A percentile compares a stretch with the other conserved stretches of the same genome.
Evolutionary conservation across 139 green algal species (phyloP).

Genomic region (Microglena sp.): DNA sequence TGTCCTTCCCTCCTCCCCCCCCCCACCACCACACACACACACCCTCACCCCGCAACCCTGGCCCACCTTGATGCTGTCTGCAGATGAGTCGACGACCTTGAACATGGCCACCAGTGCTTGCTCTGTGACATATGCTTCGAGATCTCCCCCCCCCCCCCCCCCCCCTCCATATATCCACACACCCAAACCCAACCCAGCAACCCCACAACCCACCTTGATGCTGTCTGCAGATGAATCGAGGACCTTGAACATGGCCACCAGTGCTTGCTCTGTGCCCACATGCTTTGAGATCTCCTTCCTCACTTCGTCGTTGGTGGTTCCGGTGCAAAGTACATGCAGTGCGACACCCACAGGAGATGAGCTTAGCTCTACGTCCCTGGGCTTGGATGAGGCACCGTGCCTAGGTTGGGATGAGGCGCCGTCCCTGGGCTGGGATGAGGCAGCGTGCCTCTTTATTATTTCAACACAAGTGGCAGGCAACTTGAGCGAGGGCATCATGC

Average conservation of each 20-base stretch:
- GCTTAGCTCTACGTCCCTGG: no score
- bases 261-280: neutral
- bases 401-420: no score
- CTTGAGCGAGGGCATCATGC: constrained; percentile 12
- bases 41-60: no score
- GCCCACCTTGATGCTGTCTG: no score
- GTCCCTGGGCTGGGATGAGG: neutral
- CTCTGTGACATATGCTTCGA: constrained; percentile 12
- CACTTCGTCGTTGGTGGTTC: constrained; percentile 19
- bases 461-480: neutral
- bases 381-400: constrained; percentile 11
- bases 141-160: no score
- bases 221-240: no score
- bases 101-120: constrained; percentile 11
- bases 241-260: constrained; percentile 15
- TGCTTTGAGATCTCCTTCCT: constrained; percentile 23
- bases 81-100: constrained; percentile 13
- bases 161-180: no score
- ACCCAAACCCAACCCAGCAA: no score
- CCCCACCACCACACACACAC: no score
- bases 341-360: no score
- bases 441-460: neutral
- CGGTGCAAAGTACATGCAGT: constrained; percentile 29
- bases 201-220: no score
- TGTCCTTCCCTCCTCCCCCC: no score